Percentiles rank a stretch among this genome's conserved stretches.
Conservation (phyloP, 2,329 filamentous ascomycete species). For the Herpotrichia juniperi region DNA sequence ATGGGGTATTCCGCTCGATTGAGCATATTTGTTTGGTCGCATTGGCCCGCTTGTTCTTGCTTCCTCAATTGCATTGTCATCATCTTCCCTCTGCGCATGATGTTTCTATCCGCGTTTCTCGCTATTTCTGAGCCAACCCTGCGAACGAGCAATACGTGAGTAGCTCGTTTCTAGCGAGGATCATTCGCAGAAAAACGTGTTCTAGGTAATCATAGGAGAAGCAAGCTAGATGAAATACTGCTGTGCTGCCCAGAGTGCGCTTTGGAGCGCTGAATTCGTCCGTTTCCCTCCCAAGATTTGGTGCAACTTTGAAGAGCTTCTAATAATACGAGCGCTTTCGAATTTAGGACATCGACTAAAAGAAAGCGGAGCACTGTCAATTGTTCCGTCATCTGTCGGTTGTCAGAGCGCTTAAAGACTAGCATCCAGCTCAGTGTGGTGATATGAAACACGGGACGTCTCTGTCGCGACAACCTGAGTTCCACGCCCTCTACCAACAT, state of each 20-base stretch:
- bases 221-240: too few relatives aligned
- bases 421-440: conserved; percentile 31
- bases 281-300: too few relatives aligned
- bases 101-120: conserved; percentile 27
- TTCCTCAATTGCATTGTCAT: conserved; percentile 20
- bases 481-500: conserved; percentile 16
- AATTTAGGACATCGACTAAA: background rate
- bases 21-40: conserved; percentile 33
- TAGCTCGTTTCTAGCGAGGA: background rate
- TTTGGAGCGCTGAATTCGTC: too few relatives aligned
- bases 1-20: conserved; percentile 22
- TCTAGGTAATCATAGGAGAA: too few relatives aligned
- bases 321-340: too few relatives aligned
- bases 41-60: conserved; percentile 29
- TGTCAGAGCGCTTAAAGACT: conserved; percentile 30
- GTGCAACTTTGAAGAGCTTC: too few relatives aligned
- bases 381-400: conserved; percentile 19
- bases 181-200: too few relatives aligned
- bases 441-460: conserved; percentile 43
- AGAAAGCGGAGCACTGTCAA: conserved; percentile 32
- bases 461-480: conserved; percentile 24
- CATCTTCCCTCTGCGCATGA: conserved; percentile 29
- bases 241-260: too few relatives aligned
- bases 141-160: background rate
- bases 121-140: conserved; percentile 8